Evolutionary conservation across 495 filamentous ascomycete species (phyloP).

Genomic region (Neurospora tetraspora): DNA sequence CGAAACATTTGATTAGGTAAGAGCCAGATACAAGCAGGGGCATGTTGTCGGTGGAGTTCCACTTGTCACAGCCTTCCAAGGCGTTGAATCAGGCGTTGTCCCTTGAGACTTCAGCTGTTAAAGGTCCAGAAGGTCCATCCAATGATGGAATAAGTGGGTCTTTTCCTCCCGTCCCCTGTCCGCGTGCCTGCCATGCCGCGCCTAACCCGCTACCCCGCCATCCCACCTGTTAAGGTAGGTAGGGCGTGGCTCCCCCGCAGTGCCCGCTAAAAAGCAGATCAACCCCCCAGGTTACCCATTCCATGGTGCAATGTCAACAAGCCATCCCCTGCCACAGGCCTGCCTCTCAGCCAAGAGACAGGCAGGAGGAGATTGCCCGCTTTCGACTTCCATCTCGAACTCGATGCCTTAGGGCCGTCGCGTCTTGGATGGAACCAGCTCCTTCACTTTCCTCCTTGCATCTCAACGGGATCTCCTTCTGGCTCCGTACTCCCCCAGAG

Average conservation of each 20-base stretch:
- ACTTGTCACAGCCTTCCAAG: background rate
- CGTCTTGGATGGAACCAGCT: background rate
- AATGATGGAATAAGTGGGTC: background rate
- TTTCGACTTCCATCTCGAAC: background rate
- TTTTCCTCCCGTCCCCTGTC: background rate
- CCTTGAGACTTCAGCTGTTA: background rate
- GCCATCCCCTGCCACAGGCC: background rate
- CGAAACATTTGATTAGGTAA: background rate
- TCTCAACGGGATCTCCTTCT: background rate
- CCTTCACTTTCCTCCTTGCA: background rate
- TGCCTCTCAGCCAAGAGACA: background rate
- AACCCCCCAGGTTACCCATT: background rate
- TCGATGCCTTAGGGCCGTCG: background rate
- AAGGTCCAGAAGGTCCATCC: background rate
- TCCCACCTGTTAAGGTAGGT: background rate
- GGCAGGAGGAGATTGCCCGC: background rate
- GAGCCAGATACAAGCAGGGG: background rate
- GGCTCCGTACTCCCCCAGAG: background rate
- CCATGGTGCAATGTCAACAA: background rate
- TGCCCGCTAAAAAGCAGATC: background rate
- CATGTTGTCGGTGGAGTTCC: background rate
- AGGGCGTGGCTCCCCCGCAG: background rate
- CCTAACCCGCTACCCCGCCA: background rate
- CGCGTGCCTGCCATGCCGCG: background rate
- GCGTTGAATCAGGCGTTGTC: background rate